These are phyloP conservation scores for Vigna angularis DNA, from an alignment of 306 rosid species.

Conservation along the genomic window DNA sequence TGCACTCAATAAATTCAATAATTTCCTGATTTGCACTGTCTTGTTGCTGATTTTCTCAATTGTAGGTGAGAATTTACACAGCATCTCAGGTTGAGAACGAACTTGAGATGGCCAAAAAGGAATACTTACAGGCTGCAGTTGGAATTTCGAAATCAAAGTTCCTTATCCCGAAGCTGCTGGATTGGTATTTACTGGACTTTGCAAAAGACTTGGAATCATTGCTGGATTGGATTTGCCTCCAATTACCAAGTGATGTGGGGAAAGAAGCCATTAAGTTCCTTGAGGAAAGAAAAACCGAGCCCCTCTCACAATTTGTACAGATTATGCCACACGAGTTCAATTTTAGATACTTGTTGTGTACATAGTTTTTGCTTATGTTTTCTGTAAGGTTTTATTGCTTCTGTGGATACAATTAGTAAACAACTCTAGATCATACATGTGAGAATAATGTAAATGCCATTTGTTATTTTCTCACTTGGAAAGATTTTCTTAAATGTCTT, in stretches of 20 bases:
- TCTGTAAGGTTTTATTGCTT: slow-evolving; percentile 19
- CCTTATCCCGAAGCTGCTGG: slow-evolving; percentile 78
- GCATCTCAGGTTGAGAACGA: slow-evolving; percentile 82
- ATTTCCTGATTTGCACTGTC: slow-evolving; percentile 23
- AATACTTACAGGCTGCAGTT: slow-evolving; percentile 85
- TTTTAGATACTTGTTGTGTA: slow-evolving; percentile 81
- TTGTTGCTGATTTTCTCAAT: slow-evolving; percentile 39
- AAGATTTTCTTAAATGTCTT: background rate
- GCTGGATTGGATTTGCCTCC: slow-evolving; percentile 93
- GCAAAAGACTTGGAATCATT: slow-evolving; percentile 91
- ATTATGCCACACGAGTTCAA: slow-evolving; percentile 82
- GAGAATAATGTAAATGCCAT: slow-evolving; percentile 24
- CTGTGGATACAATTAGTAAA: slow-evolving; percentile 54
- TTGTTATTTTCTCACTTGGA: background rate
- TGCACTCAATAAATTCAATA: background rate
- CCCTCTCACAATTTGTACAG: slow-evolving; percentile 74
- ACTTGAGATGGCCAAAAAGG: slow-evolving; percentile 86
- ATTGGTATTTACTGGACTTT: slow-evolving; percentile 90
- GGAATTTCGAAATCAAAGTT: slow-evolving; percentile 69
- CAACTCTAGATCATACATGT: slow-evolving; percentile 40
- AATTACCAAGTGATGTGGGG: slow-evolving; percentile 79
- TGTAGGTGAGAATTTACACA: slow-evolving; percentile 89
- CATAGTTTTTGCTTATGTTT: slow-evolving; percentile 49
- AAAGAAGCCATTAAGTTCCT: slow-evolving; percentile 83
- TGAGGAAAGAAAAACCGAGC: slow-evolving; percentile 61